Evolutionary conservation across 148 eudicot genomes (phyloP).

Genomic region (Euryodendron excelsum): DNA sequence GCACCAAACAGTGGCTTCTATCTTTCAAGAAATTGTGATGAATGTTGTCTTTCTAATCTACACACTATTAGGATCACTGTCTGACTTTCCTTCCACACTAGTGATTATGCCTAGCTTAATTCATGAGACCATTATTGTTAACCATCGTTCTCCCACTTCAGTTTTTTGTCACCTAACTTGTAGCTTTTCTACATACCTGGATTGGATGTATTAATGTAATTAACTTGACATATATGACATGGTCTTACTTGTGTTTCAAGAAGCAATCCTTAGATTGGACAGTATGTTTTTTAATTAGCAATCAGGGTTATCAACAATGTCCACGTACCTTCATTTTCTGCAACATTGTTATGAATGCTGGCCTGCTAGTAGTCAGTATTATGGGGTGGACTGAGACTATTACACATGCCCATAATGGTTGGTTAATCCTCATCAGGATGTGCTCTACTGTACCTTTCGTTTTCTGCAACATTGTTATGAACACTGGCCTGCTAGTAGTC

Average conservation of each 20-base stretch:
- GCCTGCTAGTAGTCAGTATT: not conserved
- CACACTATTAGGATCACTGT: not conserved
- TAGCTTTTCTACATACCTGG: not conserved
- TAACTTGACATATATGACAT: not conserved
- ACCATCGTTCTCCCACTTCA: not conserved
- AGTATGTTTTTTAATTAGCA: not conserved
- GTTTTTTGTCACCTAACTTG: not conserved
- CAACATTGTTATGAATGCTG: not conserved
- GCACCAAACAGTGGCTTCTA: not conserved
- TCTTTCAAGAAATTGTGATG: not conserved
- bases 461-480: too few relatives aligned
- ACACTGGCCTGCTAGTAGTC: not conserved
- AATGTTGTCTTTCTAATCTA: not conserved
- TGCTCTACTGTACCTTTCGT: not conserved
- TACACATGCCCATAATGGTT: not conserved
- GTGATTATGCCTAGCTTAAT: not conserved
- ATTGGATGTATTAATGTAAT: not conserved
- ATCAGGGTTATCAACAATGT: not conserved
- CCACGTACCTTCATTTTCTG: not conserved
- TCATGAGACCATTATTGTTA: not conserved
- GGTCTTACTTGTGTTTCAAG: not conserved
- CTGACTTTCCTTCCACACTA: not conserved
- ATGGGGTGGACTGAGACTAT: not conserved
- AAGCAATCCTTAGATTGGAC: not conserved
- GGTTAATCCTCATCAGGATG: too few relatives aligned